Conservation (phyloP, 2,329 filamentous ascomycete species). For the Penicillium sp. region DNA sequence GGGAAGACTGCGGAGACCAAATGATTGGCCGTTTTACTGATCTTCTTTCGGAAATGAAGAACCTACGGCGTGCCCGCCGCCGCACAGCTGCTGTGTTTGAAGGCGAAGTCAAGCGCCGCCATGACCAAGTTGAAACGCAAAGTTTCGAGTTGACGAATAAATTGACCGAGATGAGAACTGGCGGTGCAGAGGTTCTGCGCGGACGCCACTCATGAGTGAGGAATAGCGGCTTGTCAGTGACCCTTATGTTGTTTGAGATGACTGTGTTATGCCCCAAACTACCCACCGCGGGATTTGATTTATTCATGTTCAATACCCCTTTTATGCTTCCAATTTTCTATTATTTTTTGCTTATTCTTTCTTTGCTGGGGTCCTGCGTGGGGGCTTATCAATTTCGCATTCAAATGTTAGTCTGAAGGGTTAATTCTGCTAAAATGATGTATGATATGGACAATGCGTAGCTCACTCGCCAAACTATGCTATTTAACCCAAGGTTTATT, state of each 20-base stretch:
- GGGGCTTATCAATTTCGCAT: not conserved
- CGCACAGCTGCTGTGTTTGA: slow-evolving; percentile 55
- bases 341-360: not conserved
- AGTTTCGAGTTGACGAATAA: slow-evolving; percentile 50
- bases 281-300: not conserved
- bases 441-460: slow-evolving; percentile 15
- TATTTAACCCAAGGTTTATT: slow-evolving; percentile 3
- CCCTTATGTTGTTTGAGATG: slow-evolving; percentile 2
- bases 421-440: slow-evolving; percentile 8
- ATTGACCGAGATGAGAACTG: slow-evolving; percentile 53
- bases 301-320: slow-evolving; percentile 18
- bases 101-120: slow-evolving; percentile 52
- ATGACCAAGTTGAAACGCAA: slow-evolving; percentile 51
- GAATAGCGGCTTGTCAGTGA: not conserved
- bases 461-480: slow-evolving; percentile 8
- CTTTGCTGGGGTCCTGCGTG: not conserved
- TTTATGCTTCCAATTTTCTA: not conserved
- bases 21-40: slow-evolving; percentile 55
- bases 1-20: slow-evolving; percentile 63
- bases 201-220: slow-evolving; percentile 32
- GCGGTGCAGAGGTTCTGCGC: slow-evolving; percentile 53
- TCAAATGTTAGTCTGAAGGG: not conserved
- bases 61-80: slow-evolving; percentile 54
- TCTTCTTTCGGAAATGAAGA: slow-evolving; percentile 52
- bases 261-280: not conserved